These are phyloP conservation scores for Plasmopara muralis DNA, from an alignment of 352 stramenopile species.

Conservation along the genomic window DNA sequence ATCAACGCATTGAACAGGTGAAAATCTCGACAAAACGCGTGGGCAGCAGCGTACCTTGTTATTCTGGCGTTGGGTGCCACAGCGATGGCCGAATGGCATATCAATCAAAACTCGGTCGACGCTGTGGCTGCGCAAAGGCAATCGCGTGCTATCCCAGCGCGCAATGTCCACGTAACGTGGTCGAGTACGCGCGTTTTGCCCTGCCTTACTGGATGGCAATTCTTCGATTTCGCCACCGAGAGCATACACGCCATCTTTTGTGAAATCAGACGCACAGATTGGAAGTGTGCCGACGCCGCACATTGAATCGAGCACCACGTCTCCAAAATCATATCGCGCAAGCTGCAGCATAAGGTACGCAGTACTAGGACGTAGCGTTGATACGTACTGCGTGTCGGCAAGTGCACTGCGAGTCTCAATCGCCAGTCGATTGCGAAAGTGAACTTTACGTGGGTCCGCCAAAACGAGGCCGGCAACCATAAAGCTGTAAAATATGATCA, in stretches of 20 bases:
- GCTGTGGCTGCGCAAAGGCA: conserved; percentile 47
- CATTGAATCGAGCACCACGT: conserved; percentile 76
- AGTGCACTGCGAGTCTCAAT: conserved; percentile 56
- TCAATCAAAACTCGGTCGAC: conserved; percentile 70
- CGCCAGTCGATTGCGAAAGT: conserved; percentile 62
- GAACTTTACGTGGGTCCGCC: conserved; percentile 42
- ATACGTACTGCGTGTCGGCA: conserved; percentile 61
- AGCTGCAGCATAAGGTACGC: conserved; percentile 72
- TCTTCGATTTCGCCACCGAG: conserved; percentile 62
- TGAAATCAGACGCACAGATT: conserved; percentile 47
- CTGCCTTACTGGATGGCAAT: conserved; percentile 46
- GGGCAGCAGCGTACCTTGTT: conserved; percentile 40
- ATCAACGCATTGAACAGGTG: conserved; percentile 1
- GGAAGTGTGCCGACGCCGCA: conserved; percentile 76
- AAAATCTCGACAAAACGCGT: background rate
- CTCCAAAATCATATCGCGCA: conserved; percentile 42
- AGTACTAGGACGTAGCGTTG: conserved; percentile 69
- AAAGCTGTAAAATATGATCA: conserved; percentile 66
- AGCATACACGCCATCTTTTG: conserved; percentile 44
- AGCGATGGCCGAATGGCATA: conserved; percentile 73
- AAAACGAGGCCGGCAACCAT: conserved; percentile 63
- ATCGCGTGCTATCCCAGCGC: conserved; percentile 53
- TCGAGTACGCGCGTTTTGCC: conserved; percentile 35
- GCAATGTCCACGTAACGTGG: conserved; percentile 41
- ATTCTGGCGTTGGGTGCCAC: conserved; percentile 60